These are phyloP conservation scores for Neodidymelliopsis sp. DNA, from an alignment of 2,329 filamentous ascomycete species.

Conservation along the genomic window DNA sequence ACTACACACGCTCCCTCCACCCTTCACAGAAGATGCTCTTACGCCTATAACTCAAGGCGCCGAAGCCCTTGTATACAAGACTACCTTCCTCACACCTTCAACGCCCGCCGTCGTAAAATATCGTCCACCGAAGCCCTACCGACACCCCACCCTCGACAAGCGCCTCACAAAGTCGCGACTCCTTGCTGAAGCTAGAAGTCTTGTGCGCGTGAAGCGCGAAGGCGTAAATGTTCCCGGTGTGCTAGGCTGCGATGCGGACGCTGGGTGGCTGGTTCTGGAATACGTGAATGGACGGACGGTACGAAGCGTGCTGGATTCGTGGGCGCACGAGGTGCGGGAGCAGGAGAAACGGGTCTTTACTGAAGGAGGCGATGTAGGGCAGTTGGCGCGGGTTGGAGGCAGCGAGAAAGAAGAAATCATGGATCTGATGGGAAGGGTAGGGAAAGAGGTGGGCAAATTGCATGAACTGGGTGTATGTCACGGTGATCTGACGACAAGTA, in stretches of 20 bases:
- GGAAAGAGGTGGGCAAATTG: conserved; percentile 73
- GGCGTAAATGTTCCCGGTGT: conserved; percentile 84
- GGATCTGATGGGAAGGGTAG: conserved; percentile 73
- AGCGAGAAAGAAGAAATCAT: conserved; percentile 45
- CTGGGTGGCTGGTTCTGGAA: conserved; percentile 63
- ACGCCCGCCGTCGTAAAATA: conserved; percentile 85
- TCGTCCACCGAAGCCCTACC: conserved; percentile 88
- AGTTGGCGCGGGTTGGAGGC: conserved; percentile 3
- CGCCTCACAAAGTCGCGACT: conserved; percentile 87
- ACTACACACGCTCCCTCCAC: conserved; percentile 36
- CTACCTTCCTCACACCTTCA: conserved; percentile 74
- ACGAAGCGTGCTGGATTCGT: conserved; percentile 71
- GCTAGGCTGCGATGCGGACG: conserved; percentile 71
- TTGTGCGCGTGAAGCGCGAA: conserved; percentile 79
- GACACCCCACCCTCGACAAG: conserved; percentile 86
- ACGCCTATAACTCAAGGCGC: conserved; percentile 88
- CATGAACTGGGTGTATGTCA: conserved; percentile 89
- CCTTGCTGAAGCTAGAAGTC: conserved; percentile 84
- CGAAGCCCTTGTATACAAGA: conserved; percentile 92
- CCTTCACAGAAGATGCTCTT: conserved; percentile 63
- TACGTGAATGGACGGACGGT: conserved; percentile 70
- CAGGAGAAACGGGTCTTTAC: conserved; percentile 7
- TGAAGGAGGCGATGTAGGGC: conserved; percentile 8
- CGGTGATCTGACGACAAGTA: conserved; percentile 96
- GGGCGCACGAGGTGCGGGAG: conserved; percentile 58